A percentile compares a stretch with the other conserved stretches of the same genome.
Evolutionary conservation across 1,139 yeast species (phyloP).

Genomic region (Candida frijolesensis): DNA sequence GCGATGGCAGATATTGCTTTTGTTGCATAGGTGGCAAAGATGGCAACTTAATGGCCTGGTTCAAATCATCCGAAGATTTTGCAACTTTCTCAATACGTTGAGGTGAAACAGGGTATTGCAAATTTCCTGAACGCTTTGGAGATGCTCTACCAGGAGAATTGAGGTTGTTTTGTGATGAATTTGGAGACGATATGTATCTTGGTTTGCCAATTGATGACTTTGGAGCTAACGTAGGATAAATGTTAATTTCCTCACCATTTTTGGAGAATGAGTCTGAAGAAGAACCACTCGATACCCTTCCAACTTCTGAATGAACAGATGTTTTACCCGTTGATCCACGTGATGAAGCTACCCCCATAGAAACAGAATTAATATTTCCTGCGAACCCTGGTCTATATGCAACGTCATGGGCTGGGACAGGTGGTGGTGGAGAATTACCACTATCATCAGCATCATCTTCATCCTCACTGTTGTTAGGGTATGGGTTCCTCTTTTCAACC

Average conservation of each 20-base stretch:
- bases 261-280: conserved; percentile 11
- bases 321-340: conserved; percentile 16
- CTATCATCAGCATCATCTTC: conserved; percentile 21
- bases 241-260: conserved; percentile 6
- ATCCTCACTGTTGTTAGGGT: conserved; percentile 14
- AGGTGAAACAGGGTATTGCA: conserved; percentile 18
- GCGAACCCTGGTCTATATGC: conserved; percentile 11
- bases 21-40: conserved; percentile 8
- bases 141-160: conserved; percentile 12
- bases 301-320: conserved; percentile 33
- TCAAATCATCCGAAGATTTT: conserved; percentile 7
- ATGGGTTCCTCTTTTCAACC: conserved; percentile 12
- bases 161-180: conserved; percentile 33
- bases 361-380: conserved; percentile 20
- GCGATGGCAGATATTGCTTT: conserved; percentile 14
- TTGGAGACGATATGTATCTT: conserved; percentile 38
- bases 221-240: conserved; percentile 4
- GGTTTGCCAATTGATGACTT: conserved; percentile 25
- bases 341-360: conserved; percentile 24
- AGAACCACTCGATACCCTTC: conserved; percentile 21
- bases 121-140: conserved; percentile 13
- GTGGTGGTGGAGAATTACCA: conserved; percentile 22
- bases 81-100: conserved; percentile 9
- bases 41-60: conserved; percentile 3
- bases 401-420: conserved; percentile 24